Percentiles rank a stretch among this genome's conserved stretches.
These are phyloP conservation scores for baker's yeast (Saccharomyces cerevisiae) DNA, from an alignment of 805 yeast species.

Conservation along the genomic window DNA sequence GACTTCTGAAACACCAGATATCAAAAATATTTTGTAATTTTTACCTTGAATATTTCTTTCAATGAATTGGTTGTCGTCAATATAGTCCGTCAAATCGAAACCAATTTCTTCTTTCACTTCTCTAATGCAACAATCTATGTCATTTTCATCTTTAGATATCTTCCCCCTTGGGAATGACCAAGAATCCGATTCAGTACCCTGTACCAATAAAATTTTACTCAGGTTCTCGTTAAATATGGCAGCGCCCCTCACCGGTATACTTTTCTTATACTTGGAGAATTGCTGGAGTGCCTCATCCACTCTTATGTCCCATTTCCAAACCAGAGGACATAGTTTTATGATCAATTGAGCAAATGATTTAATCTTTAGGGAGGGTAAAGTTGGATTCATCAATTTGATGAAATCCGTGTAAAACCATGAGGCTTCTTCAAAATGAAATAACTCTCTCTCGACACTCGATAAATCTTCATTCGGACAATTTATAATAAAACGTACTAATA, in stretches of 20 bases:
- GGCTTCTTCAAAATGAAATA: conserved; percentile 95
- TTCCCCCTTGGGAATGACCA: conserved; percentile 99
- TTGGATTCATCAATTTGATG: conserved; percentile 60
- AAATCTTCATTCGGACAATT: conserved; percentile 91
- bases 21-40: conserved; percentile 73
- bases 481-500: conserved; percentile 79
- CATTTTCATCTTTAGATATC: conserved; percentile 87
- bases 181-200: conserved; percentile 70
- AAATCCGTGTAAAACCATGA: conserved; percentile 96
- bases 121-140: conserved; percentile 79
- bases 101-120: conserved; percentile 94
- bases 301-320: conserved; percentile 82
- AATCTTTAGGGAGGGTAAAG: conserved; percentile 69
- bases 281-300: conserved; percentile 61
- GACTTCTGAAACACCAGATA: conserved; percentile 70
- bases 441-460: conserved; percentile 54
- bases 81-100: conserved; percentile 62
- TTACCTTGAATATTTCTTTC: conserved; percentile 80
- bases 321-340: conserved; percentile 59
- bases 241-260: conserved; percentile 94
- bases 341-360: conserved; percentile 64
- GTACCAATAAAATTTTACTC: conserved; percentile 67
- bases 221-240: conserved; percentile 69
- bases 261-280: conserved; percentile 77
- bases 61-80: conserved; percentile 62